phyloP scores from a whole-genome alignment of 2,329 filamentous ascomycete species.

The Septoria linicola region DNA sequence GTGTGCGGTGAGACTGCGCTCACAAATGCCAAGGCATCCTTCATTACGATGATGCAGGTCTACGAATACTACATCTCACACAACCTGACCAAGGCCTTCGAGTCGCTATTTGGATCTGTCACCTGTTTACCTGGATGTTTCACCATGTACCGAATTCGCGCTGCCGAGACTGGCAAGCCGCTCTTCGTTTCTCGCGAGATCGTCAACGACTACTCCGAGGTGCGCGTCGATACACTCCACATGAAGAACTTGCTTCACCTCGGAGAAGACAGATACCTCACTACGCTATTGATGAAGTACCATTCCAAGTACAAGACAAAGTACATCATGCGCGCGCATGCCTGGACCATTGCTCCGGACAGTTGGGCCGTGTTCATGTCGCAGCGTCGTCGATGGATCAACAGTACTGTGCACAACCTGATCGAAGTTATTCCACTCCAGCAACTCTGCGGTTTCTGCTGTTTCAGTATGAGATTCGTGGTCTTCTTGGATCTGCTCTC shows the following conservation, averaged over 20 bases:
- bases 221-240: constrained; percentile 94
- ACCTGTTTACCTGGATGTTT: constrained; percentile 98
- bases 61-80: constrained; percentile 99
- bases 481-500: constrained; percentile 92
- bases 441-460: constrained; percentile 98
- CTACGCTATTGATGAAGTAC: constrained; percentile 87
- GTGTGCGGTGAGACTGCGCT: constrained; percentile 93
- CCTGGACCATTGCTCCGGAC: constrained; percentile 96
- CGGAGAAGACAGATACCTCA: constrained; percentile 96
- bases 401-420: constrained; percentile 97
- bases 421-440: constrained; percentile 90
- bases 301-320: constrained; percentile 97
- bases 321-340: constrained; percentile 87
- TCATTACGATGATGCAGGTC: constrained; percentile 98
- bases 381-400: constrained; percentile 98
- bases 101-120: constrained; percentile 93
- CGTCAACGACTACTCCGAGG: constrained; percentile 81
- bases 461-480: constrained; percentile 98
- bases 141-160: constrained; percentile 96
- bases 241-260: constrained; percentile 98
- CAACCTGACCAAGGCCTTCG: constrained; percentile 94
- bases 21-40: constrained; percentile 87
- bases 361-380: constrained; percentile 93
- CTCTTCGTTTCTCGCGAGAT: constrained; percentile 94
- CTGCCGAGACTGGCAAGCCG: constrained; percentile 90